Base-by-base conservation (phyloP, 257 asterid genomes). In the Solanum okadae region DNA sequence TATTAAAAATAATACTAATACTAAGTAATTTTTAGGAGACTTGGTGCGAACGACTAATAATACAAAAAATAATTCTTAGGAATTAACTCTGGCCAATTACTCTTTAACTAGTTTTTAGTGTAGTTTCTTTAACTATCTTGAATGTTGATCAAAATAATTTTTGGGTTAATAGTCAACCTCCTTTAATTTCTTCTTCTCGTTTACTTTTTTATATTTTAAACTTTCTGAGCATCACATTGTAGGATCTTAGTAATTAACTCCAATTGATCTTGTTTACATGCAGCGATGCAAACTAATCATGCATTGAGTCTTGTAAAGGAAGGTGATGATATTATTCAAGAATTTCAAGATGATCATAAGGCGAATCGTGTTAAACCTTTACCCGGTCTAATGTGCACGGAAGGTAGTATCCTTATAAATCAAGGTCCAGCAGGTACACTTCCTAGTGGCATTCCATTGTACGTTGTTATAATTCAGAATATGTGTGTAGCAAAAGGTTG, bases 171-270 rank as follows among this genome's bases (percentile, higher is more conserved):
- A 7, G 9, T 35, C 38, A 35, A 56, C 65, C n/a, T 56, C 10
- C 65, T 56, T 56, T 18, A 18, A 56, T 56, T 56, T 56, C 0
- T 18, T 56, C 10, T 18, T 15, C 4, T 52, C 2, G 1, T 56
- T 56, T 18, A 2, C 8, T 18, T 56, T 52, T 52, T 52, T 52
- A 52, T 52, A 52, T 18, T 52, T 56, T 56, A 4, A 56, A 56
- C n/a, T 56, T 56, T 56, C n/a, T 18, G 0, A 56, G 0, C 18
- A 18, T 52, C n/a, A 52, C 10, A 5, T 52, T 18, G n/a, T 7
- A 18, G 23, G 61, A 49, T 15, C 22, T 49, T 15, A 46, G 59
- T 0, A 46, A 15, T 56, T 7, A 0, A 56, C 1, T 56, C 10
- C n/a, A 56, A 56, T 52, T 52, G n/a, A 1, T 15, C 3, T 49